phyloP scores from a whole-genome alignment of 768 basidiomycete genomes.

The Inosperma sp. region DNA sequence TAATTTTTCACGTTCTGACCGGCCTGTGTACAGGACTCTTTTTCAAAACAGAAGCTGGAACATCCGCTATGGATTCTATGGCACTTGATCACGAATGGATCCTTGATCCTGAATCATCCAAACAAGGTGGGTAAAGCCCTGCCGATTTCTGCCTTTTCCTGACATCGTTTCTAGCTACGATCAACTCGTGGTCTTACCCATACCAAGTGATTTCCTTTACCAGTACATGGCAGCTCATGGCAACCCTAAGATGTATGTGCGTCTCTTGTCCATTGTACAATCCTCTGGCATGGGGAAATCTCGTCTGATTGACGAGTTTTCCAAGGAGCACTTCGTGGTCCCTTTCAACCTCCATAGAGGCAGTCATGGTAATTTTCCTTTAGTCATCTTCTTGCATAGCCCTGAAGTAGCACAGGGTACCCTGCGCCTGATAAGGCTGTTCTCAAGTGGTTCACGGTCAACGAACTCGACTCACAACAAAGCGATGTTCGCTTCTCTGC shows the following conservation, averaged over 20 bases:
- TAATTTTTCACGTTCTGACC: too few relatives aligned
- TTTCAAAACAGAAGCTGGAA: too few relatives aligned
- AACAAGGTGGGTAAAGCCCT: not conserved
- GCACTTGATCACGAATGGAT: too few relatives aligned
- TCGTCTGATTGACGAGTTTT: slow-evolving; percentile 15
- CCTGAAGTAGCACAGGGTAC: slow-evolving; percentile 1
- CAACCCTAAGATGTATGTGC: slow-evolving; percentile 10
- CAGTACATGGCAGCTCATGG: not conserved
- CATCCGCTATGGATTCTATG: too few relatives aligned
- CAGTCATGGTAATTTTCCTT: not conserved
- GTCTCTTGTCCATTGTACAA: slow-evolving; percentile 18
- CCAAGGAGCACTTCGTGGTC: slow-evolving; percentile 15
- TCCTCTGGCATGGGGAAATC: slow-evolving; percentile 20
- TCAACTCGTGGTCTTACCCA: not conserved
- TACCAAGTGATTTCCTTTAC: not conserved
- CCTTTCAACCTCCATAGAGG: slow-evolving; percentile 13
- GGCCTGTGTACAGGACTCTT: too few relatives aligned
- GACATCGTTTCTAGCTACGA: not conserved
- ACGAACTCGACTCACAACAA: not conserved
- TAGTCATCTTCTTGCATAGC: not conserved
- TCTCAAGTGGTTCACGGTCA: not conserved
- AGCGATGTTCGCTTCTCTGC: not conserved
- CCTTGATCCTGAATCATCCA: not conserved
- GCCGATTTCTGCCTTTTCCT: not conserved
- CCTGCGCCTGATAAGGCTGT: slow-evolving; percentile 1